These are phyloP conservation scores for Sporodiniella umbellata DNA, from an alignment of 371 early-diverging fungal species.

Conservation along the genomic window DNA sequence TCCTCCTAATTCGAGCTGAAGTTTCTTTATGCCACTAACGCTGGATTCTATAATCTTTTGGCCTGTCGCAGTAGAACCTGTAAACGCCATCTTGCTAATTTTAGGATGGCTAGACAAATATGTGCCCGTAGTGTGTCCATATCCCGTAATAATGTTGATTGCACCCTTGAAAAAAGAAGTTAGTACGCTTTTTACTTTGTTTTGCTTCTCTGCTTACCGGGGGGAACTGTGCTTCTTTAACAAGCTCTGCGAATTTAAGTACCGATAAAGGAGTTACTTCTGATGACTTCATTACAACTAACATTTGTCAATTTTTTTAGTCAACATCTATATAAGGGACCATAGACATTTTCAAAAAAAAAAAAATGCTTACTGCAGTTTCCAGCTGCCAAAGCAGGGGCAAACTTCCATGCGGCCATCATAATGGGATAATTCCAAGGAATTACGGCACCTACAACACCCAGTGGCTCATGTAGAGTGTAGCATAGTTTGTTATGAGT, in stretches of 20 bases:
- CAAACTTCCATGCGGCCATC: constrained; percentile 83
- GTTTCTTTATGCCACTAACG: constrained; percentile 63
- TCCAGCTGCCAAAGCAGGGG: constrained; percentile 79
- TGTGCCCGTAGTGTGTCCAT: constrained; percentile 36
- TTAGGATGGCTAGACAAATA: constrained; percentile 31
- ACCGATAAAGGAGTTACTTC: constrained; percentile 54
- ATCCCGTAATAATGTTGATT: constrained; percentile 64
- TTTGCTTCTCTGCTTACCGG: no score
- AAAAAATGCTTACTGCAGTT: constrained; percentile 43
- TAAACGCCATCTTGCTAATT: constrained; percentile 62
- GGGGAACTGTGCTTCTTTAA: constrained; percentile 44
- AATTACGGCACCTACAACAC: constrained; percentile 79
- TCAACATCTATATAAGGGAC: no score
- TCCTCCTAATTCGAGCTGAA: constrained; percentile 89
- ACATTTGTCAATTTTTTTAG: neutral
- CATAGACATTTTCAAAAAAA: neutral
- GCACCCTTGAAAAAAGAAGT: constrained; percentile 46
- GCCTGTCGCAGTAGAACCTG: constrained; percentile 58
- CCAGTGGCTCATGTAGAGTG: constrained; percentile 75
- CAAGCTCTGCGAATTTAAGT: constrained; percentile 44
- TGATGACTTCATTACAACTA: constrained; percentile 33
- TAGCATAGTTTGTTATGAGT: constrained; percentile 69
- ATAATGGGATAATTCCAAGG: constrained; percentile 56
- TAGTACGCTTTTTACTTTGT: no score
- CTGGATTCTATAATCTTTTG: constrained; percentile 51